Conservation (phyloP, 306 rosid species). For the Begonia loranthoides region DNA sequence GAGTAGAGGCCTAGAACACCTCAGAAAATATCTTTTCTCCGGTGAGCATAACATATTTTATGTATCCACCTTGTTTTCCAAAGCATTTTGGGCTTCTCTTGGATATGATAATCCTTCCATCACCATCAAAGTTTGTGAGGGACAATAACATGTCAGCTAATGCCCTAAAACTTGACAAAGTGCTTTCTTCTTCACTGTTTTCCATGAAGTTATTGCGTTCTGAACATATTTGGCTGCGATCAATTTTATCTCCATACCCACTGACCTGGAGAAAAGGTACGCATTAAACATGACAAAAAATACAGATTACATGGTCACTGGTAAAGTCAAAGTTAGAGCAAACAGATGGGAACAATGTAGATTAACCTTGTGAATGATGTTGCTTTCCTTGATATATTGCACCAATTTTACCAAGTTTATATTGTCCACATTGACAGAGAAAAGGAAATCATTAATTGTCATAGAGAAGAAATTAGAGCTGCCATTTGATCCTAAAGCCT, state of each 20-base stretch:
- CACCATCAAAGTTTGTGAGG: slow-evolving; percentile 62
- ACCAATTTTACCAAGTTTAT: slow-evolving; percentile 74
- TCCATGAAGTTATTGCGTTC: slow-evolving; percentile 12
- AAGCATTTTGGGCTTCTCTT: slow-evolving; percentile 30
- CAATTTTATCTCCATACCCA: slow-evolving; percentile 62
- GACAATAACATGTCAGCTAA: slow-evolving; percentile 53
- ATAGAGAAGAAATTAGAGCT: slow-evolving; percentile 31
- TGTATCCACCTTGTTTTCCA: slow-evolving; percentile 43
- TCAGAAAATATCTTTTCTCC: slow-evolving; percentile 87
- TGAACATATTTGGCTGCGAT: slow-evolving; percentile 23
- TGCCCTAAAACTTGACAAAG: slow-evolving; percentile 67
- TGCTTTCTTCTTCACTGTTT: slow-evolving; percentile 48
- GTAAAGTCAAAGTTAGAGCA: neutral
- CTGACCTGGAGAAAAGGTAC: slow-evolving; percentile 39
- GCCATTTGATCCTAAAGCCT: slow-evolving; percentile 29
- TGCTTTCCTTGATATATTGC: slow-evolving; percentile 79
- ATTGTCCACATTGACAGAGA: slow-evolving; percentile 70
- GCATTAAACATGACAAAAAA: neutral
- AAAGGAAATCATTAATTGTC: slow-evolving; percentile 78
- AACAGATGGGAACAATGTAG: slow-evolving; percentile 10
- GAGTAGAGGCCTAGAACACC: slow-evolving; percentile 31
- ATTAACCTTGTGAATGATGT: slow-evolving; percentile 86
- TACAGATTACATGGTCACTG: neutral
- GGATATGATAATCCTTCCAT: slow-evolving; percentile 79
- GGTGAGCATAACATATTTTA: slow-evolving; percentile 82